These are phyloP conservation scores for Tricharina praecox DNA, from an alignment of 495 filamentous ascomycete genomes.

Conservation along the genomic window DNA sequence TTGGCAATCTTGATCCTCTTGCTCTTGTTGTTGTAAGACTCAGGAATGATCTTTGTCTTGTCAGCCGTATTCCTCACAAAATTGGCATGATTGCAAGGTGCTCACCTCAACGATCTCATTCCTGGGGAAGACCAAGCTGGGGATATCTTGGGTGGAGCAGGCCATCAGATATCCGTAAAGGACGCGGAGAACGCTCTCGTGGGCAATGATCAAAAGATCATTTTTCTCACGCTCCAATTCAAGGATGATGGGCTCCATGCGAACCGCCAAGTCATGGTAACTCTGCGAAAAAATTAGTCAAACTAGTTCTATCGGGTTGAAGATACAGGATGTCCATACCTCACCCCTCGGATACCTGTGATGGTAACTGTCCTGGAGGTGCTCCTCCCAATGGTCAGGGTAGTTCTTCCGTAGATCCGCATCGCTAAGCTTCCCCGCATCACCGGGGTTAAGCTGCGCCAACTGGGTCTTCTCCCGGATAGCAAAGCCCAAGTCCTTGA, in stretches of 20 bases:
- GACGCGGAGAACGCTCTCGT: constrained; percentile 90
- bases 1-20: constrained; percentile 62
- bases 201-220: constrained; percentile 91
- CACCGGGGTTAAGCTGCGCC: constrained; percentile 90
- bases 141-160: constrained; percentile 90
- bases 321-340: constrained; percentile 38
- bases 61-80: constrained; percentile 3
- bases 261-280: constrained; percentile 93
- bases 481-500: constrained; percentile 60
- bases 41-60: constrained; percentile 62
- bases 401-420: constrained; percentile 60
- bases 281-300: constrained; percentile 42
- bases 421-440: constrained; percentile 82
- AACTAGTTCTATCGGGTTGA: too few relatives aligned
- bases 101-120: constrained; percentile 87
- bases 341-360: constrained; percentile 92
- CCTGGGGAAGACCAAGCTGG: constrained; percentile 79
- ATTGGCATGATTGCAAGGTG: not conserved
- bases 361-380: constrained; percentile 90
- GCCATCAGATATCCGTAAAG: constrained; percentile 98
- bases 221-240: constrained; percentile 95
- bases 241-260: constrained; percentile 95
- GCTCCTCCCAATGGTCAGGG: constrained; percentile 78
- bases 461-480: constrained; percentile 85
- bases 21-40: constrained; percentile 89